Evolutionary conservation across 75 land plant genomes (phyloP), one percentile per base, ranked within the genome.

Genomic region (Picea sitchensis): DNA sequence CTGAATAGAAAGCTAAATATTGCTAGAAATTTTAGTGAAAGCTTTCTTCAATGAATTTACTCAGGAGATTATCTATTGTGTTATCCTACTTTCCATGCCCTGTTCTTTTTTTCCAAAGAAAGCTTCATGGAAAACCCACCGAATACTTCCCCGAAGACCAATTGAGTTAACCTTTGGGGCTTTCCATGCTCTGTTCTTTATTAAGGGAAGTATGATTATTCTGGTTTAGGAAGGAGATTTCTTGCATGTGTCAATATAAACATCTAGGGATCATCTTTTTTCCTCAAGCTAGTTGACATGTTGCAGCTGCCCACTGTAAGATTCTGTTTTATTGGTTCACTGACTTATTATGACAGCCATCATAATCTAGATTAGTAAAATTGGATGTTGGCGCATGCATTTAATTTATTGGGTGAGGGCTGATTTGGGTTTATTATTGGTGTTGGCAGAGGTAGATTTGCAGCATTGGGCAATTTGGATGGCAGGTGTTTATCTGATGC

Each of bases 391-490:
- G 23, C 44, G 34, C 41, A 71, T n/a, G 26, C 26, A 41, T 38
- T 44, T 44, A 0, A 0, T 38, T 71, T 2, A 71, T 44, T 12
- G 26, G 11, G 41, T 34, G 21, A 41, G 14, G 18, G 2, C 74
- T 44, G 26, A 71, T 71, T 71, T 41, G n/a, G 12, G 17, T 38
- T 41, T 71, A 41, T 71, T 8, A n/a, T 71, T 71, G 74, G 51
- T 44, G 9, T 58, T 65, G 81, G 78, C 88, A 97, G 99, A 97
- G 85, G 85, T 82, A 57, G 92, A 93, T 81, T 83, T 97, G 79
- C 94, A 93, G 41, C 98, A 88, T 68, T 92, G 94, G 82, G 86
- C 90, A 8, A 93, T 97, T 58, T 90, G 94, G 94, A 91, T 91
- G 76, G 94, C 91, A 79, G 93, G 98, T 79, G 84, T 95, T n/a